Evolutionary conservation across 768 basidiomycete species (phyloP).

Genomic region (Auricularia cornea): DNA sequence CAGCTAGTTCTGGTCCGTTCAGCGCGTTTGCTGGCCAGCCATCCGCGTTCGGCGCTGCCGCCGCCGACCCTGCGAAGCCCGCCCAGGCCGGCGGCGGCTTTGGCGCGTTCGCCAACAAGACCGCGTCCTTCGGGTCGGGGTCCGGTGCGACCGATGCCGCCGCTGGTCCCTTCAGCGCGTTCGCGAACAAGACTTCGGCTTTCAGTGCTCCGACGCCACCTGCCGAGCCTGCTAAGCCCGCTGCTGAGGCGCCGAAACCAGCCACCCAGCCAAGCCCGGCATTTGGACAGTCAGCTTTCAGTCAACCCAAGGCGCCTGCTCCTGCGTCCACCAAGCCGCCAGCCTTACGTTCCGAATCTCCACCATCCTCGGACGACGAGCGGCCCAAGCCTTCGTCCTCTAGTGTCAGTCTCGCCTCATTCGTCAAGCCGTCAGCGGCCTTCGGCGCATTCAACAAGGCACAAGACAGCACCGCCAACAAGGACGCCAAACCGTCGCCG

Average conservation of each 20-base stretch:
- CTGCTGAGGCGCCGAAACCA: neutral
- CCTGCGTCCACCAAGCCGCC: neutral
- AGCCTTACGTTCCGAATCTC: neutral
- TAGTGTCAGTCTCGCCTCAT: neutral
- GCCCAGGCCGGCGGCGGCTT: conserved; percentile 21
- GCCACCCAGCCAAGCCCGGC: neutral
- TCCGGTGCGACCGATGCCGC: neutral
- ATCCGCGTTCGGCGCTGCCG: conserved; percentile 5
- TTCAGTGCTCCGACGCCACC: conserved; percentile 7
- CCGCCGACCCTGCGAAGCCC: conserved; percentile 18
- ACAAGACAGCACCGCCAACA: neutral
- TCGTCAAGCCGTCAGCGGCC: neutral
- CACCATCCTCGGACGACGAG: neutral
- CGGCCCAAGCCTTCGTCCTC: neutral
- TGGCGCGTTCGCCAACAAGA: conserved; percentile 5
- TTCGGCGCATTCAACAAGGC: neutral
- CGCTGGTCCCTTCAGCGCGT: conserved; percentile 20
- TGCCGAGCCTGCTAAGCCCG: too few species aligned
- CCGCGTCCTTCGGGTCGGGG: conserved; percentile 9
- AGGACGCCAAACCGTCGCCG: neutral
- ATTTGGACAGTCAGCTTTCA: neutral
- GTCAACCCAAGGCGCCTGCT: neutral
- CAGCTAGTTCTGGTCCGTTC: conserved; percentile 16
- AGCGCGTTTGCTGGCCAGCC: too few species aligned
- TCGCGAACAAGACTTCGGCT: conserved; percentile 12